Conservation (phyloP, 495 filamentous ascomycete genomes). For the Aspergillus steynii region DNA sequence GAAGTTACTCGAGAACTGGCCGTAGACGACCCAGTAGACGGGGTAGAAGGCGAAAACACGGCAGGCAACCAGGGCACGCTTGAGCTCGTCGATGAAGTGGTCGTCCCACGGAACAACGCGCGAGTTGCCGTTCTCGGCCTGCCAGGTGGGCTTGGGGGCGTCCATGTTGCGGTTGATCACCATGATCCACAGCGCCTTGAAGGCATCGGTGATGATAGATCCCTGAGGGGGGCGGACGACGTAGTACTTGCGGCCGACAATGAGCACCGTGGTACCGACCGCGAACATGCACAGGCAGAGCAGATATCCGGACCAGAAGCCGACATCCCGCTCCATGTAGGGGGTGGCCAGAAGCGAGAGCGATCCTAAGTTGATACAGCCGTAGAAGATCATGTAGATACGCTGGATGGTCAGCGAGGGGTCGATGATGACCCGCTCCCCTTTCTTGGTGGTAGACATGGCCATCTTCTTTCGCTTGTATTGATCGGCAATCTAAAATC, state of each 20-base stretch:
- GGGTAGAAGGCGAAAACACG: slow-evolving; percentile 61
- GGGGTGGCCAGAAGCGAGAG: slow-evolving; percentile 64
- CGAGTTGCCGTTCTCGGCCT: slow-evolving; percentile 41
- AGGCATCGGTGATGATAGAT: slow-evolving; percentile 61
- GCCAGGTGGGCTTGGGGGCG: slow-evolving; percentile 60
- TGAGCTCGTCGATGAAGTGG: slow-evolving; percentile 63
- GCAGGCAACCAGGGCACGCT: slow-evolving; percentile 60
- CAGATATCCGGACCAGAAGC: slow-evolving; percentile 75
- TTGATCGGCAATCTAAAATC: slow-evolving; percentile 67
- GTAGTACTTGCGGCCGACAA: slow-evolving; percentile 58
- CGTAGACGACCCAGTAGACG: slow-evolving; percentile 63
- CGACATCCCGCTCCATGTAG: slow-evolving; percentile 65
- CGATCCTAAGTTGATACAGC: slow-evolving; percentile 75
- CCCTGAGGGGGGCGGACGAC: slow-evolving; percentile 64
- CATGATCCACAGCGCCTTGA: slow-evolving; percentile 62
- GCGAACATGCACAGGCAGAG: slow-evolving; percentile 65
- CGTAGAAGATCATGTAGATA: slow-evolving; percentile 75
- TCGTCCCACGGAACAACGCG: slow-evolving; percentile 55
- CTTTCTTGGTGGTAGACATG: slow-evolving; percentile 52
- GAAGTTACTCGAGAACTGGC: slow-evolving; percentile 60
- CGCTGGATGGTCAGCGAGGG: slow-evolving; percentile 72
- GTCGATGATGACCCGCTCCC: slow-evolving; percentile 75
- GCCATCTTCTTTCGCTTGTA: slow-evolving; percentile 64
- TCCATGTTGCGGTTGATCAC: slow-evolving; percentile 55
- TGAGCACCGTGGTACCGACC: slow-evolving; percentile 51